Evolutionary conservation across 164 flowering plant genomes (phyloP), one percentile per base, ranked within the genome.

Genomic region (Macadamia tetraphylla): DNA sequence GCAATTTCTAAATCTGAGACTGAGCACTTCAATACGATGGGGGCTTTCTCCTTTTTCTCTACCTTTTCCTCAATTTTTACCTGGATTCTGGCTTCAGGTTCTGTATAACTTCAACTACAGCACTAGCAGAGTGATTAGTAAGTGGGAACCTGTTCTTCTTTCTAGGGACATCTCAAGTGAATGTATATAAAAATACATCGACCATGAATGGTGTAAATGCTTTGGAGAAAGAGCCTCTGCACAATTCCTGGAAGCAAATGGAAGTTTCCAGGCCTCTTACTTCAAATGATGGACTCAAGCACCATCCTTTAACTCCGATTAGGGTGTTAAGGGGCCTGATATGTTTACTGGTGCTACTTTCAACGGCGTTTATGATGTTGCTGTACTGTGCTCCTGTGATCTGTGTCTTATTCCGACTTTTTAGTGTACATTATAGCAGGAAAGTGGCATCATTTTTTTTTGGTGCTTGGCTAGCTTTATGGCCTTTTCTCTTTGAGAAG

Each of bases 401-500:
- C 23, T 79, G 84, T 51, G 78, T 84, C 13, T 0, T 78, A 49
- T 64, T 88, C 70, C 81, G 91, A 58, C 68, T 87, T 70, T 82
- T 90, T 70, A 88, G 99, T 84, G 60, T 83, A 57, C 91, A 81
- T 65, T 82, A 80, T 70, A 90, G 96, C 75, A 85, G 96, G 75
- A 89, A 71, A 75, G 76, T 61, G 9, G 75, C 83, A 15, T 84
- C 94, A 12, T 80, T 86, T 62, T 48, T 92, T 69, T 89, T 92
- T 71, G 91, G 94, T 57, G 29, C 74, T 43, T 94, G 99, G 99
- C 77, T 94, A 56, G 81, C 96, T 56, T 71, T 89, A 73, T 94
- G 97, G 99, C 99, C 99, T 12, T 87, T 89, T 67, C 80, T 94
- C 12, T 94, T 94, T 68, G 99, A 94, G 77, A 90, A 89, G 77